phyloP scores from a whole-genome alignment of 371 early-diverging fungal genomes.

The Apophysomyces ossiformis region DNA sequence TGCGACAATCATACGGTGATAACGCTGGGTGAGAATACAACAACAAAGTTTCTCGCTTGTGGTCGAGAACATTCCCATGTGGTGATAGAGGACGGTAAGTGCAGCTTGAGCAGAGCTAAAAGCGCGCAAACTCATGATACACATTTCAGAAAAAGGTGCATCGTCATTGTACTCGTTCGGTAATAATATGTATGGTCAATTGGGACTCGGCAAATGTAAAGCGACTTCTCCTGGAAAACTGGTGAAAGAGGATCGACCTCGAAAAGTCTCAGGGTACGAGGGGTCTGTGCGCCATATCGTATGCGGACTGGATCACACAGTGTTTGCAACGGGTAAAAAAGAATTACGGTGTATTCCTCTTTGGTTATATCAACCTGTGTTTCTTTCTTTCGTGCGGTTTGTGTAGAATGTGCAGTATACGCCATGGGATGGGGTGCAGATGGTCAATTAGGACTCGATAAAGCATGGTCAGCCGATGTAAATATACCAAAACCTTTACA shows the following conservation, averaged over 20 bases:
- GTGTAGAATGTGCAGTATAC: conserved; percentile 45
- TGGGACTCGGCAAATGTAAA: conserved; percentile 56
- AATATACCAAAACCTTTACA: conserved; percentile 50
- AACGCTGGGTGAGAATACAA: not conserved
- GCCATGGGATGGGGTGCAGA: conserved; percentile 87
- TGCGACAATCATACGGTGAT: not conserved
- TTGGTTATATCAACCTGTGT: not conserved
- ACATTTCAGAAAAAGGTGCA: not conserved
- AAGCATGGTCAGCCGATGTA: conserved; percentile 46
- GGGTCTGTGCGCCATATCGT: conserved; percentile 54
- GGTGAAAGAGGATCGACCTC: conserved; percentile 25
- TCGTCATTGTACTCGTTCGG: conserved; percentile 63
- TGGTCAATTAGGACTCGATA: conserved; percentile 76
- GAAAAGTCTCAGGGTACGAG: conserved; percentile 21
- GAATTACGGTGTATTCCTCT: not conserved
- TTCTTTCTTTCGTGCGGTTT: not conserved
- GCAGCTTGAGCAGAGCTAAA: not conserved
- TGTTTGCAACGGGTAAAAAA: conserved; percentile 60
- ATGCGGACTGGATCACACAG: conserved; percentile 80
- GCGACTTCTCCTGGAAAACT: conserved; percentile 35
- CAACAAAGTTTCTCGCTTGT: conserved; percentile 42
- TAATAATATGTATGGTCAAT: conserved; percentile 73
- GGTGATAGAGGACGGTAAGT: conserved; percentile 25
- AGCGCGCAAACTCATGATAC: not conserved
- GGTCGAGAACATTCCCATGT: conserved; percentile 70